Base-by-base conservation (phyloP, 768 basidiomycete species). In the Trametopsis cervina region DNA sequence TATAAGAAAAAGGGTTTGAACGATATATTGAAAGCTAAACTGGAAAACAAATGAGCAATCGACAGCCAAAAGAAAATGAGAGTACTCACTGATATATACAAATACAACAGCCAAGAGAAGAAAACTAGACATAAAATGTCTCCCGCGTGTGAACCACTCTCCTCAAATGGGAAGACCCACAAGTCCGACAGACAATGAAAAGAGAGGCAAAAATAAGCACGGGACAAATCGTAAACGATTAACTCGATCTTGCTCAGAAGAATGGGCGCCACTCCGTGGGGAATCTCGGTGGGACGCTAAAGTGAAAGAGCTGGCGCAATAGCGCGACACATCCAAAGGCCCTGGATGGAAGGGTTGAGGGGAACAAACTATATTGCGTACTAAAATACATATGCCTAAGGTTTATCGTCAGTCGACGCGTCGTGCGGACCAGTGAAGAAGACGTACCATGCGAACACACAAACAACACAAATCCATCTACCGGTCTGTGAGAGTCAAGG, bases 181-280 rank as follows among this genome's bases (percentile, higher is more conserved):
- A 56, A 60, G 61, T 44, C 15, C 13, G 9, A 33, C 15, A 37
- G 26, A 43, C 44, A 40, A 46, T 24, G 51, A 43, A 59, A 54
- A 51, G 65, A 62, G 66, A 60, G 66, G 72, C 68, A 71, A 70
- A 68, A 72, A 64, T 61, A 59, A 63, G 56, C 54, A 54, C 65
- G 51, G 58, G 54, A 55, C 29, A 57, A 63, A 58, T 50, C 55
- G 54, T 54, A 59, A 63, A 54, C 36, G 27, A 43, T 70, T 55
- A 33, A n/a, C n/a, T n/a, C n/a, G n/a, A 69, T 89, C 63, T 90
- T 65, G 88, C 88, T 90, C 86, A 64, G 63, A 78, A 80, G 80
- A 90, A 90, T 90, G 88, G 75, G 75, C 84, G 75, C 75, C 82
- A 68, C 77, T 66, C 78, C 81, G 81, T 85, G 60, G 62, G 54